Evolutionary conservation across 345 rosid species (phyloP).

Genomic region (Bruguiera sexangula): DNA sequence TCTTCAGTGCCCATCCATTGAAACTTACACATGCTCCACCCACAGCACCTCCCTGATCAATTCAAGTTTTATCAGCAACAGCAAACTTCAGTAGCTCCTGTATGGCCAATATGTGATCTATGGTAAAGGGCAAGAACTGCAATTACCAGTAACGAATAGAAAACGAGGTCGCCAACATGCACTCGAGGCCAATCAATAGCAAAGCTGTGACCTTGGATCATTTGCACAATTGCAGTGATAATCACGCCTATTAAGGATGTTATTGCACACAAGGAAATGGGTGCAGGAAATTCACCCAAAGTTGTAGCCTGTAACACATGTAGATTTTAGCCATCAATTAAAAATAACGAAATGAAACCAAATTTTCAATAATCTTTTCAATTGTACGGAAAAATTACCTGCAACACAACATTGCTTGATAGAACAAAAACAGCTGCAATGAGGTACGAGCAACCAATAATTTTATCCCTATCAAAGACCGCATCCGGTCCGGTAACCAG

Average conservation of each 20-base stretch:
- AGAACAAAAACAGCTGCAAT: slow-evolving; percentile 61
- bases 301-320: slow-evolving; percentile 49
- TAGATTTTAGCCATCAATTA: neutral
- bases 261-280: slow-evolving; percentile 68
- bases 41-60: slow-evolving; percentile 55
- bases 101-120: no score
- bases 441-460: slow-evolving; percentile 73
- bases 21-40: slow-evolving; percentile 75
- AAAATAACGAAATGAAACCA: neutral
- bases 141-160: slow-evolving; percentile 56
- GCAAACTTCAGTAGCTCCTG: no score
- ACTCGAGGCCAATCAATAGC: slow-evolving; percentile 40
- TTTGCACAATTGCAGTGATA: slow-evolving; percentile 44
- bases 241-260: slow-evolving; percentile 69
- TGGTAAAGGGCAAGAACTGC: neutral
- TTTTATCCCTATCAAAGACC: slow-evolving; percentile 49
- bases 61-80: neutral
- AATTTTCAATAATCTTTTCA: neutral
- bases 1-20: slow-evolving; percentile 92
- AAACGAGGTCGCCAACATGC: slow-evolving; percentile 34
- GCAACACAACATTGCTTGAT: slow-evolving; percentile 67
- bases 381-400: slow-evolving; percentile 32
- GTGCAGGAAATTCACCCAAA: slow-evolving; percentile 81
- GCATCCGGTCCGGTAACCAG: neutral
- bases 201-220: slow-evolving; percentile 37